A percentile compares a stretch with the other conserved stretches of the same genome.
Conservation (phyloP, 305 asterid species). For the Lippia alba region DNA sequence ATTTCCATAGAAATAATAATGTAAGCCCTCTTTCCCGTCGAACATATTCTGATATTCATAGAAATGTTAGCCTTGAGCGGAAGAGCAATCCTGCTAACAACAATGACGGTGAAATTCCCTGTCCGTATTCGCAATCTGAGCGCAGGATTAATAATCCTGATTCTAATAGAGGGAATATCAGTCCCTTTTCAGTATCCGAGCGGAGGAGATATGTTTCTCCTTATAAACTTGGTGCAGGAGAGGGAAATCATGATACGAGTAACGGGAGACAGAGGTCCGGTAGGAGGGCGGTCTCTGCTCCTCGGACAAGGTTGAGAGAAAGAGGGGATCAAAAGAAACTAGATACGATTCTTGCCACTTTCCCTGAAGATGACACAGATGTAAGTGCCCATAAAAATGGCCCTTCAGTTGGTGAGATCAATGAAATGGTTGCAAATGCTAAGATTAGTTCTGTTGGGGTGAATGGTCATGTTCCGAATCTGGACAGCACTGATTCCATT, state of each 20-base stretch:
- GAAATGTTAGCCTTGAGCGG: slow-evolving; percentile 28
- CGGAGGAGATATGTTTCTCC: slow-evolving; percentile 50
- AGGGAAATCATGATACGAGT: background rate
- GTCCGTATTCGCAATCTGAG: slow-evolving; percentile 52
- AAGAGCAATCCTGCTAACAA: slow-evolving; percentile 9
- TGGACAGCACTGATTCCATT: slow-evolving; percentile 61
- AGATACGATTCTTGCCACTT: slow-evolving; percentile 25
- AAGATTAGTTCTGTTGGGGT: slow-evolving; percentile 42
- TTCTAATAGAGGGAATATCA: slow-evolving; percentile 23
- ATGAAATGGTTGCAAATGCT: slow-evolving; percentile 70
- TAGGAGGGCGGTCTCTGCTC: slow-evolving; percentile 62
- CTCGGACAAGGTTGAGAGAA: slow-evolving; percentile 50
- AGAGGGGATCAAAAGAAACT: slow-evolving; percentile 40
- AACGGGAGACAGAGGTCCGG: slow-evolving; percentile 33
- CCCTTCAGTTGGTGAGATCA: slow-evolving; percentile 71
- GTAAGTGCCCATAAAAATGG: slow-evolving; percentile 33
- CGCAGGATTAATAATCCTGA: slow-evolving; percentile 37
- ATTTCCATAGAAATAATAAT: slow-evolving; percentile 16
- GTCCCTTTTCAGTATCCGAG: slow-evolving; percentile 46
- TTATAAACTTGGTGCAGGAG: slow-evolving; percentile 2
- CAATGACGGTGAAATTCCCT: slow-evolving; percentile 13
- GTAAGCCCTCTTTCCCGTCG: slow-evolving; percentile 25
- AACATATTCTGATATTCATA: slow-evolving; percentile 30
- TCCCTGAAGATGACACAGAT: slow-evolving; percentile 36
- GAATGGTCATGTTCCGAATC: slow-evolving; percentile 29